These are phyloP conservation scores for Skeletonema tropicum DNA, from an alignment of 108 stramenopile species.

Conservation along the genomic window DNA sequence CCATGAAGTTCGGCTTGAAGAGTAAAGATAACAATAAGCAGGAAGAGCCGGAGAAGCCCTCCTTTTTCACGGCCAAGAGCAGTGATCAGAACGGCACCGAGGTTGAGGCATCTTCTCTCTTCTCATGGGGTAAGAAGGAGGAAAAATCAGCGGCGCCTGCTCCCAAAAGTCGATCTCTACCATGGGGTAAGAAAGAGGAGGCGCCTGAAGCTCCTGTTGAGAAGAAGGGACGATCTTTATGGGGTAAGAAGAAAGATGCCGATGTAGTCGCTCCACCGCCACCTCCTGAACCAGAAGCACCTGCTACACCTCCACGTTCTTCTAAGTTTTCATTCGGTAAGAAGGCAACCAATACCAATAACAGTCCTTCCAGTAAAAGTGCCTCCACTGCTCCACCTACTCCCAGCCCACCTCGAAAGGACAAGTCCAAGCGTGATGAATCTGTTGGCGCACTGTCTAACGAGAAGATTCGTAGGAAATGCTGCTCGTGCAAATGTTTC, in stretches of 20 bases:
- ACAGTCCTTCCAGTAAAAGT: conserved; percentile 3
- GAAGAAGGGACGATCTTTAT: not conserved
- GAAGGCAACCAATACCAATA: not conserved
- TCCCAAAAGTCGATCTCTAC: not conserved
- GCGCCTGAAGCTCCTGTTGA: too few species aligned
- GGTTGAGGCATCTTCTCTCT: not conserved
- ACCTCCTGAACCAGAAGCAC: not conserved
- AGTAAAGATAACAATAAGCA: not conserved
- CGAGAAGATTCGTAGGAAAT: not conserved
- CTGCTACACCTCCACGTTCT: not conserved
- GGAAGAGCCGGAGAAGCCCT: not conserved
- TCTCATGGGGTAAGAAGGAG: not conserved
- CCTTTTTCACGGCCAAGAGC: not conserved
- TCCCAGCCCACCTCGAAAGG: not conserved
- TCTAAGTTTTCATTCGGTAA: not conserved
- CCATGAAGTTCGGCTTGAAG: too few species aligned
- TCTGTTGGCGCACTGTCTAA: not conserved
- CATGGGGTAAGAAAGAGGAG: not conserved
- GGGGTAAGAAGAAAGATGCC: not conserved
- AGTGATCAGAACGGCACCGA: conserved; percentile 1
- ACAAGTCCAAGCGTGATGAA: not conserved
- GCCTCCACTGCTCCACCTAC: not conserved
- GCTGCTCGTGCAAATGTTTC: not conserved
- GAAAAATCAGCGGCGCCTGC: not conserved
- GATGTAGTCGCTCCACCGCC: not conserved